These are phyloP conservation scores for Leucosporidium scottii DNA, from an alignment of 768 basidiomycete species.

Conservation along the genomic window DNA sequence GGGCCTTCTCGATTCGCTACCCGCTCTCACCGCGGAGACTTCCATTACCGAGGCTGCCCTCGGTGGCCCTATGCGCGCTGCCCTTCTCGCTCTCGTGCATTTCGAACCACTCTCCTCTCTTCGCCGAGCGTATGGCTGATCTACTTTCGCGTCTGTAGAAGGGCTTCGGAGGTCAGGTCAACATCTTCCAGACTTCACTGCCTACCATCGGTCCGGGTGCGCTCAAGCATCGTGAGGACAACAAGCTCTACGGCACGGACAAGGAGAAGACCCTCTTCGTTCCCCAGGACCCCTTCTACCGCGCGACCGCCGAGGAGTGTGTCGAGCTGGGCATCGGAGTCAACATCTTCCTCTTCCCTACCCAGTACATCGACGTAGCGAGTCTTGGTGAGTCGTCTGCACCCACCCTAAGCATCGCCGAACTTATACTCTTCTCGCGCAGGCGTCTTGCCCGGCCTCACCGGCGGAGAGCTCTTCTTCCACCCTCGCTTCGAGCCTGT, in stretches of 20 bases:
- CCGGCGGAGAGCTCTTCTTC: conserved; percentile 86
- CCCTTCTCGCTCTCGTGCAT: conserved; percentile 64
- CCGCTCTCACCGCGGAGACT: conserved; percentile 54
- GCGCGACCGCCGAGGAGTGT: conserved; percentile 75
- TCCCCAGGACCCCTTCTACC: conserved; percentile 73
- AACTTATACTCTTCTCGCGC: background rate
- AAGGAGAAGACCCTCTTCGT: conserved; percentile 75
- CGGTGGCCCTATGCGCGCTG: conserved; percentile 66
- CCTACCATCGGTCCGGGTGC: conserved; percentile 39
- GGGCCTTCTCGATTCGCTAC: conserved; percentile 58
- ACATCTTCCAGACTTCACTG: conserved; percentile 40
- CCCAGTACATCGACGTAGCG: conserved; percentile 72
- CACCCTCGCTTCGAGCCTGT: conserved; percentile 76
- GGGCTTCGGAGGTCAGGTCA: conserved; percentile 37
- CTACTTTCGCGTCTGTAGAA: conserved; percentile 16
- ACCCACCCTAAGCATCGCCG: background rate
- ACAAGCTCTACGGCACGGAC: conserved; percentile 67
- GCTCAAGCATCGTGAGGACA: conserved; percentile 48
- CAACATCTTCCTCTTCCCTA: conserved; percentile 77
- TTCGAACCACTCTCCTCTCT: conserved; percentile 4
- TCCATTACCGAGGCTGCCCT: conserved; percentile 57
- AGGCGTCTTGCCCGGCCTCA: conserved; percentile 54
- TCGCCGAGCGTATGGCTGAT: conserved; percentile 26
- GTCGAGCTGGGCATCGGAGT: conserved; percentile 84
- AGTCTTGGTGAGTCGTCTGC: conserved; percentile 57